A percentile compares a stretch with the other conserved stretches of the same genome.
Conservation (phyloP, 2,329 filamentous ascomycete species). For the Coniochaeta prunicola region DNA sequence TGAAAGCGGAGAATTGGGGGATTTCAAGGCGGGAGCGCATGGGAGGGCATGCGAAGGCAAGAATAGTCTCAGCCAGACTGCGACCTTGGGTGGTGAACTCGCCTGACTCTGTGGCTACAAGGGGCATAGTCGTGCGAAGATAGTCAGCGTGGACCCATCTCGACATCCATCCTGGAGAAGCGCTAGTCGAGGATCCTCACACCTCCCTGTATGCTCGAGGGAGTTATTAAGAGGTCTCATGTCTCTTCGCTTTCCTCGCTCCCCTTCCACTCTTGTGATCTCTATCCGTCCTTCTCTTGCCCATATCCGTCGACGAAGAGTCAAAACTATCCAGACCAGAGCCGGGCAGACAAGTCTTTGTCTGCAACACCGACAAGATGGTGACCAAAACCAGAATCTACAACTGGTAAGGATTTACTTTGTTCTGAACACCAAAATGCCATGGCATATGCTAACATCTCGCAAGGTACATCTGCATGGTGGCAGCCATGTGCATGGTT, state of each 20-base stretch:
- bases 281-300: not conserved
- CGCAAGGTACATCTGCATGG: slow-evolving; percentile 58
- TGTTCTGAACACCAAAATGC: not conserved
- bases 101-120: not conserved
- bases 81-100: not conserved
- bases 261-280: not conserved
- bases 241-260: not conserved
- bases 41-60: too few relatives aligned
- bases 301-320: not conserved
- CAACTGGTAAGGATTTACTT: slow-evolving; percentile 14
- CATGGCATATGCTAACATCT: not conserved
- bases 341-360: not conserved
- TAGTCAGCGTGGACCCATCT: not conserved
- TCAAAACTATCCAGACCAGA: not conserved
- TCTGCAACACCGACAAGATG: slow-evolving; percentile 13
- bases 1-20: not conserved
- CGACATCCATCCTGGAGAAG: not conserved
- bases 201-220: not conserved
- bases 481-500: slow-evolving; percentile 68
- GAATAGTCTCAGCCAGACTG: not conserved
- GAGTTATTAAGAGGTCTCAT: not conserved
- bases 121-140: not conserved
- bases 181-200: not conserved
- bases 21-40: not conserved
- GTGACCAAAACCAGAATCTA: slow-evolving; percentile 16